Conservation (phyloP, 1,284 basidiomycete genomes). For the Erythrobasidium hasegawianum region DNA sequence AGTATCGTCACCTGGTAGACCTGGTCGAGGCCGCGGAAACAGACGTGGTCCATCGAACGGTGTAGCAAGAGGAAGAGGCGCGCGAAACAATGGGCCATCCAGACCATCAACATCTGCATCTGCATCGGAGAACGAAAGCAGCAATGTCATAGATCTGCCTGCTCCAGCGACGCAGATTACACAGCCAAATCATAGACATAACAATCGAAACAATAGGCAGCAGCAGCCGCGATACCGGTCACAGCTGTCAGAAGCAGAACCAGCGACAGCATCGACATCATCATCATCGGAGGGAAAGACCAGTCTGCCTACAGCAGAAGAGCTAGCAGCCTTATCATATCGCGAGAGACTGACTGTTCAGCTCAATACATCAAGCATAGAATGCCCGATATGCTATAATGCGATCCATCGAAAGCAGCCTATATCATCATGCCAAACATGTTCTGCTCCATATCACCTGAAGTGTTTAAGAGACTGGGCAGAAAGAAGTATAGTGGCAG, state of each 20-base stretch:
- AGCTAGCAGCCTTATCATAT: constrained; percentile 30
- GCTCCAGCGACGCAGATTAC: constrained; percentile 30
- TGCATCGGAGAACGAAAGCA: constrained; percentile 23
- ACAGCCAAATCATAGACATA: neutral
- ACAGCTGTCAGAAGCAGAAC: constrained; percentile 22
- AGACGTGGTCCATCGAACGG: too few relatives aligned
- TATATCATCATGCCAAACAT: constrained; percentile 76
- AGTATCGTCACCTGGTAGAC: neutral
- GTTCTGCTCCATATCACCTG: constrained; percentile 78
- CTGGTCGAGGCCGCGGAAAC: constrained; percentile 2
- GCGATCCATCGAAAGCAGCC: constrained; percentile 65
- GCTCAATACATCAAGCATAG: constrained; percentile 47
- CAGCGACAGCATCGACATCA: constrained; percentile 10
- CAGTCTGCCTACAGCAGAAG: constrained; percentile 14
- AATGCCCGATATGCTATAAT: constrained; percentile 76
- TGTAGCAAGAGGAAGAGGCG: neutral
- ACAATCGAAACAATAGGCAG: neutral
- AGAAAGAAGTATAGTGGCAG: constrained; percentile 42
- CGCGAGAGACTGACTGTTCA: constrained; percentile 41
- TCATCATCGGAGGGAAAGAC: neutral
- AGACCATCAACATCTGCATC: constrained; percentile 21
- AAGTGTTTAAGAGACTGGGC: constrained; percentile 77
- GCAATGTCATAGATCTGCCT: constrained; percentile 17
- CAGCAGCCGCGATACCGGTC: constrained; percentile 25
- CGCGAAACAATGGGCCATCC: constrained; percentile 1